Evolutionary conservation across 805 yeast species (phyloP).

Genomic region (Metschnikowia proteae): DNA sequence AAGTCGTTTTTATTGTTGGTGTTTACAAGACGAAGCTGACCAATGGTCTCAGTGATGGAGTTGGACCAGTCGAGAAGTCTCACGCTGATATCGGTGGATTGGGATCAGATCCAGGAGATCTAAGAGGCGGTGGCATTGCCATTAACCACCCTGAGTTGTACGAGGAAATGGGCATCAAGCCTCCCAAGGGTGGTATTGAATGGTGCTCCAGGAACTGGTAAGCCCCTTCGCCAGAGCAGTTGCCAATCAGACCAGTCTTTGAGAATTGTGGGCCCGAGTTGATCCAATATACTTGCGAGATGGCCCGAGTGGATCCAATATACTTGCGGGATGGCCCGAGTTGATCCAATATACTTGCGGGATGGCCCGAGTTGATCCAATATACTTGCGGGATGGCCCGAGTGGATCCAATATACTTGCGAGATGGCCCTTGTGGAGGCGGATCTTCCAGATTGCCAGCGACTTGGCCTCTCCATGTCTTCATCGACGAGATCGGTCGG

Average conservation of each 20-base stretch:
- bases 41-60: conserved; percentile 96
- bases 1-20: conserved; percentile 97
- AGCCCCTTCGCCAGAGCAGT: conserved; percentile 95
- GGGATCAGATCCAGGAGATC: conserved; percentile 93
- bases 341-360: conserved; percentile 62
- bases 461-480: conserved; percentile 99
- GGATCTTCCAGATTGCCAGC: conserved; percentile 92
- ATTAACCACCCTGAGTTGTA: conserved; percentile 94
- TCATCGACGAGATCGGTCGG: conserved; percentile 99
- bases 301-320: conserved; percentile 75
- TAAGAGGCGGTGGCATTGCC: conserved; percentile 97
- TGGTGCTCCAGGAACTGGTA: conserved; percentile 98
- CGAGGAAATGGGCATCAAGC: conserved; percentile 98
- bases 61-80: conserved; percentile 92
- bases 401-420: conserved; percentile 90
- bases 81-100: conserved; percentile 97
- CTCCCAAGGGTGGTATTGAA: conserved; percentile 96
- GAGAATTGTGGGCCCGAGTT: conserved; percentile 95
- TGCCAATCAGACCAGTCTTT: conserved; percentile 95
- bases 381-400: too few relatives aligned
- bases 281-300: conserved; percentile 54
- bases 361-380: too few relatives aligned
- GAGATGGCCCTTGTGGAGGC: conserved; percentile 97
- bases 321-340: conserved; percentile 59
- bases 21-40: conserved; percentile 97